A percentile compares a stretch with the other conserved stretches of the same genome.
These are phyloP conservation scores for Pseudogymnoascus sp. DNA, from an alignment of 2,329 filamentous ascomycete genomes.

Conservation along the genomic window DNA sequence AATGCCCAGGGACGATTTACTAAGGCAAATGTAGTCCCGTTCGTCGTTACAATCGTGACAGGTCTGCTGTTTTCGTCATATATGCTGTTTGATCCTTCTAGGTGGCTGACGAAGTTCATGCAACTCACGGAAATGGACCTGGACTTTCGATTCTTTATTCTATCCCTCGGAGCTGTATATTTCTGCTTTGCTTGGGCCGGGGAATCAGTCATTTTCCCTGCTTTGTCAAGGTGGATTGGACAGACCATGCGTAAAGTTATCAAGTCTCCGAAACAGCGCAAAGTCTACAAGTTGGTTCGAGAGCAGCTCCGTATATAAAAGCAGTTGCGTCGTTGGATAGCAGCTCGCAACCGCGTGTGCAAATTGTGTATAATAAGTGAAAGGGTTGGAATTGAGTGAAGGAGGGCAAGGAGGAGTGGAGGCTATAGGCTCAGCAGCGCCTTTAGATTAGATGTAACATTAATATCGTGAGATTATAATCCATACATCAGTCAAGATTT, in stretches of 20 bases:
- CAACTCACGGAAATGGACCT: conserved; percentile 72
- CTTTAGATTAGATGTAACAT: neutral
- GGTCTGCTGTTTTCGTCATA: conserved; percentile 65
- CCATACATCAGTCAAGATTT: neutral
- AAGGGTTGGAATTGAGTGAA: neutral
- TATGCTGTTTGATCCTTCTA: conserved; percentile 71
- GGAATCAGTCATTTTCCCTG: conserved; percentile 66
- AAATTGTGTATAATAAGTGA: neutral
- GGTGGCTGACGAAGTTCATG: conserved; percentile 69
- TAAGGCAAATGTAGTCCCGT: conserved; percentile 56
- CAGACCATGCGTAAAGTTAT: conserved; percentile 51
- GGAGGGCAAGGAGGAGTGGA: neutral
- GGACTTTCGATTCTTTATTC: conserved; percentile 66
- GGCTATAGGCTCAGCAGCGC: neutral
- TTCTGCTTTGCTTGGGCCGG: conserved; percentile 63
- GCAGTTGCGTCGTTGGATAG: neutral
- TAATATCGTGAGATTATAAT: neutral
- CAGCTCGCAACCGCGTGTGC: neutral
- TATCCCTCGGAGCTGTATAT: conserved; percentile 63
- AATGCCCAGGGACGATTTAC: conserved; percentile 9
- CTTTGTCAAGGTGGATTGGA: conserved; percentile 62
- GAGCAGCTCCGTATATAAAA: conserved; percentile 51
- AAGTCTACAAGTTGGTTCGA: conserved; percentile 77
- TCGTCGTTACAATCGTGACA: conserved; percentile 68
- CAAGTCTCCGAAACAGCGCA: conserved; percentile 66